Evolutionary conservation across 371 early-diverging fungal species (phyloP).

Genomic region (Syncephalastrum racemosum): DNA sequence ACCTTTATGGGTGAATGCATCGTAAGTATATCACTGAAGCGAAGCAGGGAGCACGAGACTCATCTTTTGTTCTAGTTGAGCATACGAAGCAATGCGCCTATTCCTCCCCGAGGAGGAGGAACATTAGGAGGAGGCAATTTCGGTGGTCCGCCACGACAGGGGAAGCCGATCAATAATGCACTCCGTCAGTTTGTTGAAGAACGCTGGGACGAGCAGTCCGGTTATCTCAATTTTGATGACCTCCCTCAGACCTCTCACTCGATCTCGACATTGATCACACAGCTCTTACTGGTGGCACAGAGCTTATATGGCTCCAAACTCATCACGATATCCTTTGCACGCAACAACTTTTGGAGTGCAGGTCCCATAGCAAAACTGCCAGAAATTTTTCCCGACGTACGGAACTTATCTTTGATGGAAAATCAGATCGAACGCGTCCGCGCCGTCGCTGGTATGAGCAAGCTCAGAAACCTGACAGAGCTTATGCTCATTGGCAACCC

Average conservation of each 20-base stretch:
- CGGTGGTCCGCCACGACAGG: slow-evolving; percentile 4
- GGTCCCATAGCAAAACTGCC: slow-evolving; percentile 41
- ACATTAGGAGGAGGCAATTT: not conserved
- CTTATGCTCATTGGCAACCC: slow-evolving; percentile 58
- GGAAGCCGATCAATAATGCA: slow-evolving; percentile 5
- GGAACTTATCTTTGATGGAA: slow-evolving; percentile 58
- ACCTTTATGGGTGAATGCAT: slow-evolving; percentile 13
- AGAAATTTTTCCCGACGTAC: slow-evolving; percentile 48
- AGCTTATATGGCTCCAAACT: slow-evolving; percentile 51
- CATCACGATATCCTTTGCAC: slow-evolving; percentile 55
- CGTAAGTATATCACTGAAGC: not conserved
- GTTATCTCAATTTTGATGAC: slow-evolving; percentile 53
- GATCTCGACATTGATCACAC: slow-evolving; percentile 36
- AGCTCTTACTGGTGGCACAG: slow-evolving; percentile 50
- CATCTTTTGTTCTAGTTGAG: slow-evolving; percentile 12
- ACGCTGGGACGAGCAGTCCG: slow-evolving; percentile 45
- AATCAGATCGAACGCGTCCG: slow-evolving; percentile 51
- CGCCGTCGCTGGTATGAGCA: slow-evolving; percentile 38
- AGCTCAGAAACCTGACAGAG: slow-evolving; percentile 45
- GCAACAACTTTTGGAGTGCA: slow-evolving; percentile 47
- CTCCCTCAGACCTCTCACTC: slow-evolving; percentile 35
- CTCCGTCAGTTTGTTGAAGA: slow-evolving; percentile 43
- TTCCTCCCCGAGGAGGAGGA: not conserved
- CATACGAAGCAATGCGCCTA: slow-evolving; percentile 9
- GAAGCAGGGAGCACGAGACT: too few species aligned